These are phyloP conservation scores for Nadsonia fulvescens DNA, from an alignment of 805 yeast genomes.

Conservation along the genomic window DNA sequence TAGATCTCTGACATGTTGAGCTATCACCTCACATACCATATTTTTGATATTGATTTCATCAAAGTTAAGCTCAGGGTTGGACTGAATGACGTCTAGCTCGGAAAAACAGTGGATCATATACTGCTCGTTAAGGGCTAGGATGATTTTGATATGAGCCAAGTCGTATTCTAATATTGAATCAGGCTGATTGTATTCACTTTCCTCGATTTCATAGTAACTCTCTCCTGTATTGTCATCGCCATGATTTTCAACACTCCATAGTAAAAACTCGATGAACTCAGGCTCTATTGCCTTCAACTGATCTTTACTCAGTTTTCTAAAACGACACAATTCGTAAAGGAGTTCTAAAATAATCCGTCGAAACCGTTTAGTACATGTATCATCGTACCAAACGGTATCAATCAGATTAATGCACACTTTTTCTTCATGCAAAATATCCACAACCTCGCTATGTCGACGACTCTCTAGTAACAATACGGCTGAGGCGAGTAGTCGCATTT, in stretches of 20 bases:
- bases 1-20: slow-evolving; percentile 25
- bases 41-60: slow-evolving; percentile 15
- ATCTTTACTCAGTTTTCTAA: slow-evolving; percentile 24
- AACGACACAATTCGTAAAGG: slow-evolving; percentile 36
- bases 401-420: slow-evolving; percentile 33
- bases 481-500: slow-evolving; percentile 24
- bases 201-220: too few species aligned
- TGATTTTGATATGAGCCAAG: slow-evolving; percentile 48
- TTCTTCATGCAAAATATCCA: slow-evolving; percentile 31
- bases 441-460: slow-evolving; percentile 23
- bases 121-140: slow-evolving; percentile 73
- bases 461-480: slow-evolving; percentile 29
- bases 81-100: slow-evolving; percentile 1
- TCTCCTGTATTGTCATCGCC: slow-evolving; percentile 24
- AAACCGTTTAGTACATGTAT: slow-evolving; percentile 21
- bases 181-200: too few species aligned
- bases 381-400: slow-evolving; percentile 22
- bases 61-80: slow-evolving; percentile 4
- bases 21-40: slow-evolving; percentile 39
- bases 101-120: slow-evolving; percentile 40
- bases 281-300: slow-evolving; percentile 27
- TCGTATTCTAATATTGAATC: slow-evolving; percentile 25
- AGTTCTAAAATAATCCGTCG: slow-evolving; percentile 32
- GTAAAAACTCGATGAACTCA: slow-evolving; percentile 30
- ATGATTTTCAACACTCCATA: slow-evolving; percentile 25